Conservation (phyloP, 169 alveolate species). For the Blepharisma undulans region DNA sequence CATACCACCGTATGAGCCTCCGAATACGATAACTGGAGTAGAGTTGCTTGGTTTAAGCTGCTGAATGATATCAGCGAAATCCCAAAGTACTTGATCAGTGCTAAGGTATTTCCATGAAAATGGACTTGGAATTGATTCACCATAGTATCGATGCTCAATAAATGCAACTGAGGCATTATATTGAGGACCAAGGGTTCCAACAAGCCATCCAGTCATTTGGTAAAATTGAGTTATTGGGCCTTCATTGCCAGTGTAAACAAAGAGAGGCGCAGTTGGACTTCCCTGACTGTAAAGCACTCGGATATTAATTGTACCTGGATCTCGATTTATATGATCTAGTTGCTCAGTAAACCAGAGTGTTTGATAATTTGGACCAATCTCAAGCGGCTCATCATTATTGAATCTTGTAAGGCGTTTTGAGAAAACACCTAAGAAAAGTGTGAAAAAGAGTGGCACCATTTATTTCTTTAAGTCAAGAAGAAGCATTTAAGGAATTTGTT, state of each 20-base stretch:
- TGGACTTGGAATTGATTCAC: neutral
- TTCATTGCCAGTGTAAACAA: constrained; percentile 36
- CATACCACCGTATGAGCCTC: constrained; percentile 84
- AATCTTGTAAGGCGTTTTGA: neutral
- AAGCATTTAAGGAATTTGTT: too few species aligned
- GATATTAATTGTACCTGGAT: constrained; percentile 1
- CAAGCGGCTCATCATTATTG: neutral
- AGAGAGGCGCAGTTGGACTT: neutral
- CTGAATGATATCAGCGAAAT: constrained; percentile 22
- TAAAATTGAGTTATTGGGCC: neutral
- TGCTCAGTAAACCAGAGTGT: neutral
- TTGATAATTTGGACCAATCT: neutral
- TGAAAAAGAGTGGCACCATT: neutral
- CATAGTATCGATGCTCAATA: constrained; percentile 40
- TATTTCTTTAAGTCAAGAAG: neutral
- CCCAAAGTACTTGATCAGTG: constrained; percentile 20
- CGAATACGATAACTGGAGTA: constrained; percentile 58
- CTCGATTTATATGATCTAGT: constrained; percentile 19
- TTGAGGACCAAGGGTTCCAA: constrained; percentile 2
- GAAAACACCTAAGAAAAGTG: neutral
- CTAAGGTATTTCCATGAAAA: neutral
- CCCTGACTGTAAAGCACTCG: neutral
- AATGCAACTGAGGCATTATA: constrained; percentile 26
- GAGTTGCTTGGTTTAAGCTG: constrained; percentile 19
- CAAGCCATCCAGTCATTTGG: constrained; percentile 28